Conservation (phyloP, 2,329 filamentous ascomycete species). For the Verticillium alfalfae region DNA sequence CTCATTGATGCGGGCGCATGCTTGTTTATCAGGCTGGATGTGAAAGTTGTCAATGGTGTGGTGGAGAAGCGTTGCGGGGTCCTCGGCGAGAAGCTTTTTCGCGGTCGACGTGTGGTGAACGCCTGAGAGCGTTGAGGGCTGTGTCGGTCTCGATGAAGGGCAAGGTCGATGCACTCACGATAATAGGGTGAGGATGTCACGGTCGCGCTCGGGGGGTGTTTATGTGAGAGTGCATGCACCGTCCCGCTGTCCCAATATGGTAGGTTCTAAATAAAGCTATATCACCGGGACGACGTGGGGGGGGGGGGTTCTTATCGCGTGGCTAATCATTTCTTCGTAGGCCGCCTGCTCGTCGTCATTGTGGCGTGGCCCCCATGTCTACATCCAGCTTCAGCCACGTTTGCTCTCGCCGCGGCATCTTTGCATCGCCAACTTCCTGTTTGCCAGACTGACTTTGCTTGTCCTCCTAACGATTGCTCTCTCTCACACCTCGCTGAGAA, state of each 20-base stretch:
- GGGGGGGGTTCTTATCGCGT: neutral
- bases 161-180: neutral
- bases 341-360: conserved; percentile 1
- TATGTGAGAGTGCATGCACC: neutral
- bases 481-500: too few relatives aligned
- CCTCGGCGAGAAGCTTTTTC: conserved; percentile 91
- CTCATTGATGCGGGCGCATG: conserved; percentile 77
- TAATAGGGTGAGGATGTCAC: conserved; percentile 1
- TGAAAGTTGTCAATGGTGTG: conserved; percentile 95
- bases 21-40: conserved; percentile 79
- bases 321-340: neutral
- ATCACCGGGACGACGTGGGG: conserved; percentile 23
- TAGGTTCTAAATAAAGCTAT: conserved; percentile 7
- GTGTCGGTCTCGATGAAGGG: neutral
- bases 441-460: neutral
- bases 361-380: neutral
- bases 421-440: neutral
- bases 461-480: too few relatives aligned
- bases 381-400: conserved; percentile 2
- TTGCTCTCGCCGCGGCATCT: neutral
- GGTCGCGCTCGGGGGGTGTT: neutral
- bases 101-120: conserved; percentile 3
- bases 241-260: neutral
- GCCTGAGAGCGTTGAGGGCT: neutral
- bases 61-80: conserved; percentile 82